Percentiles rank a stretch among this genome's conserved stretches.
Conservation (phyloP, 306 rosid species). For the Echinosophora koreensis region DNA sequence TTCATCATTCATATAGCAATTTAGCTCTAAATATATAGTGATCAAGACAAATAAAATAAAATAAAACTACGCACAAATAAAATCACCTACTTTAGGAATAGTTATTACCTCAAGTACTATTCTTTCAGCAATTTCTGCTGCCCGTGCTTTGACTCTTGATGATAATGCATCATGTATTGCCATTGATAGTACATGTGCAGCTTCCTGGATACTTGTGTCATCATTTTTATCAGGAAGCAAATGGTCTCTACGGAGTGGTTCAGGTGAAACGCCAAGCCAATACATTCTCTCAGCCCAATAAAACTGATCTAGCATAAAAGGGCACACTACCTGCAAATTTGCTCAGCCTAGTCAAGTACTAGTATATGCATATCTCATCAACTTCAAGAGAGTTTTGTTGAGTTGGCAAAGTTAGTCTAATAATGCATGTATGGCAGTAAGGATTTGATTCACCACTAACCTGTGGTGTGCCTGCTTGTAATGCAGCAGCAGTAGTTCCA, state of each 20-base stretch:
- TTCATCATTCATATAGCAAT: not conserved
- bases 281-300: conserved; percentile 92
- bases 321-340: conserved; percentile 75
- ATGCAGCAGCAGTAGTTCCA: conserved; percentile 88
- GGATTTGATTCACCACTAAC: conserved; percentile 53
- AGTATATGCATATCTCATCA: conserved; percentile 14
- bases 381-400: conserved; percentile 10
- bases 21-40: conserved; percentile 7
- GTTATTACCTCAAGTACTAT: conserved; percentile 69
- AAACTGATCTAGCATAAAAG: conserved; percentile 83
- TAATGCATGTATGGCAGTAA: conserved; percentile 9
- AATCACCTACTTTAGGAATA: conserved; percentile 34
- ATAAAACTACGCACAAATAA: not conserved
- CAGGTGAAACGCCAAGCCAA: conserved; percentile 91
- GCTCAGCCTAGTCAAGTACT: conserved; percentile 39
- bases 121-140: conserved; percentile 64
- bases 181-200: conserved; percentile 63
- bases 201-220: conserved; percentile 52
- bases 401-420: conserved; percentile 6
- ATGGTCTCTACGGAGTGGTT: conserved; percentile 67
- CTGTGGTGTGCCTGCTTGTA: conserved; percentile 84
- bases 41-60: not conserved
- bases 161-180: conserved; percentile 69
- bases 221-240: conserved; percentile 69
- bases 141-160: conserved; percentile 62